These are phyloP conservation scores for Podosphaera aphanis DNA, from an alignment of 2,329 filamentous ascomycete species.

Conservation along the genomic window DNA sequence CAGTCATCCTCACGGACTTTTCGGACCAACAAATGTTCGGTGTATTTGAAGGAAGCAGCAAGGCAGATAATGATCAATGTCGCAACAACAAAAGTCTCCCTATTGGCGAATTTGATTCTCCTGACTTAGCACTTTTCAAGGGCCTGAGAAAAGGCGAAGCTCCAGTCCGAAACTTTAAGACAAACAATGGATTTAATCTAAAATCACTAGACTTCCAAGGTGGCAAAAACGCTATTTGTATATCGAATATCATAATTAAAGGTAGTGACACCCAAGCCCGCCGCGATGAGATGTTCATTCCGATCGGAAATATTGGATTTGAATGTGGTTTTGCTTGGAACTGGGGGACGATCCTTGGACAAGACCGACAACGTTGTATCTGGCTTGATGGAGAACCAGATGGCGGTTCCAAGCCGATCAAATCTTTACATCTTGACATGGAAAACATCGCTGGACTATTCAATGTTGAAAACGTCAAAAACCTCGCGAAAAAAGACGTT, in stretches of 20 bases:
- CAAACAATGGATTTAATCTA: not conserved
- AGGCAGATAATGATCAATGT: not conserved
- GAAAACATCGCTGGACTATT: not conserved
- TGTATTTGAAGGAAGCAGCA: not conserved
- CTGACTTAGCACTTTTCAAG: not conserved
- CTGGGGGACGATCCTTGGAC: not conserved
- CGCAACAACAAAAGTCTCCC: not conserved
- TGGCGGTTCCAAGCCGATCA: not conserved
- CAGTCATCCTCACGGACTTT: not conserved
- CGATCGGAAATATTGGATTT: not conserved
- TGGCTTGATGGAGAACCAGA: not conserved
- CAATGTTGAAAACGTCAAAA: not conserved
- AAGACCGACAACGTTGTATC: not conserved
- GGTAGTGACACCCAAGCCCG: not conserved
- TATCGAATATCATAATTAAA: slow-evolving; percentile 1
- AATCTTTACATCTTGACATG: not conserved
- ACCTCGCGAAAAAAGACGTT: not conserved
- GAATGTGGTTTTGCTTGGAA: not conserved
- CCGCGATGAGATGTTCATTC: not conserved
- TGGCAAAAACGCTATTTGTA: not conserved
- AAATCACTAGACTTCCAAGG: not conserved
- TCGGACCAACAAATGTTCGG: not conserved
- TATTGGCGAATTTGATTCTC: not conserved
- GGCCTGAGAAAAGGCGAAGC: not conserved
- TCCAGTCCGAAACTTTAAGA: not conserved